Conservation (phyloP, 129 eudicot species). For the Apium graveolens region DNA sequence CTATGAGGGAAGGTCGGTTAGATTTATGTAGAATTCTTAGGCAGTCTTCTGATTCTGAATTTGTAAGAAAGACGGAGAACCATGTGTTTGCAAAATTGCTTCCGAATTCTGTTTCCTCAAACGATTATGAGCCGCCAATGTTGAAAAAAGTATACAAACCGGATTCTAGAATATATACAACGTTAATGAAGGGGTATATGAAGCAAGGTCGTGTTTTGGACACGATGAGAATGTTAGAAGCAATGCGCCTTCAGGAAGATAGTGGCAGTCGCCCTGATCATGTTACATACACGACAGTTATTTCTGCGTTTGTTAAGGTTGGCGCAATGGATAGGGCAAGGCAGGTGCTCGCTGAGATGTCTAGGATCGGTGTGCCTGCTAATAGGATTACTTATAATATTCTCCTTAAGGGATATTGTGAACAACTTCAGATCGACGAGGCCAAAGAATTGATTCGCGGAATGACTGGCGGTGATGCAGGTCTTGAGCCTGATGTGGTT, state of each 20-base stretch:
- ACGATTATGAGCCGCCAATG: constrained; percentile 54
- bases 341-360: constrained; percentile 74
- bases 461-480: constrained; percentile 43
- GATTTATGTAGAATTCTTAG: constrained; percentile 73
- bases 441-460: constrained; percentile 57
- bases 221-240: constrained; percentile 78
- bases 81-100: constrained; percentile 58
- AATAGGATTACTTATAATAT: constrained; percentile 76
- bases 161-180: constrained; percentile 77
- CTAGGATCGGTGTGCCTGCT: constrained; percentile 53
- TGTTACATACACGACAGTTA: constrained; percentile 83
- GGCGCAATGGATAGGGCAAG: constrained; percentile 81
- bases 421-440: constrained; percentile 69
- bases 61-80: constrained; percentile 16
- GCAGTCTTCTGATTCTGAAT: constrained; percentile 22
- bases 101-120: constrained; percentile 36
- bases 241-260: constrained; percentile 82
- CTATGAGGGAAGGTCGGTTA: constrained; percentile 70
- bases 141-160: constrained; percentile 44
- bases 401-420: constrained; percentile 87
- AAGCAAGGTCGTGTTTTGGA: constrained; percentile 73
- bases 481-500: constrained; percentile 82
- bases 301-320: constrained; percentile 75
- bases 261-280: constrained; percentile 66
- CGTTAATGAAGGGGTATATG: constrained; percentile 96